A percentile compares a stretch with the other conserved stretches of the same genome.
Conservation (phyloP, 2,329 filamentous ascomycete genomes). For the Neoscytalidium dimidiatum region DNA sequence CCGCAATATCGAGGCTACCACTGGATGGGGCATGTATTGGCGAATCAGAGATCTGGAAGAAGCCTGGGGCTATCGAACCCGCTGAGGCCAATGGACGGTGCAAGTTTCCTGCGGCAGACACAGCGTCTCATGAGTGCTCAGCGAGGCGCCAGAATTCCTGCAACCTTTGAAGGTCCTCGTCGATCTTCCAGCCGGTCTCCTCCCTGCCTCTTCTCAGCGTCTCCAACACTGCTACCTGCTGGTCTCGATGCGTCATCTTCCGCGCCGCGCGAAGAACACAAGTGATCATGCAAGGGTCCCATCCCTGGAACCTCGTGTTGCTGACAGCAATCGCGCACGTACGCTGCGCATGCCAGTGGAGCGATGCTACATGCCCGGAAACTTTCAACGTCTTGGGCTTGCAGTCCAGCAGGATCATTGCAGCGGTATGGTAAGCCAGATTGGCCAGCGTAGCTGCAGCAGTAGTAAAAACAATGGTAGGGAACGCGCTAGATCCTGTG, state of each 20-base stretch:
- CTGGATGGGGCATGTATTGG: constrained; percentile 58
- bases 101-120: neutral
- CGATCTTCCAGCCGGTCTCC: constrained; percentile 47
- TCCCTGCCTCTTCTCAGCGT: constrained; percentile 41
- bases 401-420: constrained; percentile 54
- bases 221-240: constrained; percentile 47
- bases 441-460: constrained; percentile 50
- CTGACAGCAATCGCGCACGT: constrained; percentile 54
- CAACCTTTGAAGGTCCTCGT: constrained; percentile 23
- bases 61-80: constrained; percentile 32
- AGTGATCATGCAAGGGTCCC: constrained; percentile 53
- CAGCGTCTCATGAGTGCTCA: constrained; percentile 24
- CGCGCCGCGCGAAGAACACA: constrained; percentile 50
- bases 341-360: constrained; percentile 52
- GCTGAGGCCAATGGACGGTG: neutral
- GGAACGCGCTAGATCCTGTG: constrained; percentile 28
- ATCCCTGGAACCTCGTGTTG: constrained; percentile 41
- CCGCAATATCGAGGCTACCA: constrained; percentile 53
- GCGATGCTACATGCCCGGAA: constrained; percentile 36
- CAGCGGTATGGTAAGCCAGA: constrained; percentile 59
- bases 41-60: constrained; percentile 54
- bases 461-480: constrained; percentile 50
- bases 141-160: constrained; percentile 27
- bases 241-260: constrained; percentile 51
- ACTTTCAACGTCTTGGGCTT: constrained; percentile 49